Conservation (phyloP, 2,329 filamentous ascomycete genomes). For the Lachnellula arida region DNA sequence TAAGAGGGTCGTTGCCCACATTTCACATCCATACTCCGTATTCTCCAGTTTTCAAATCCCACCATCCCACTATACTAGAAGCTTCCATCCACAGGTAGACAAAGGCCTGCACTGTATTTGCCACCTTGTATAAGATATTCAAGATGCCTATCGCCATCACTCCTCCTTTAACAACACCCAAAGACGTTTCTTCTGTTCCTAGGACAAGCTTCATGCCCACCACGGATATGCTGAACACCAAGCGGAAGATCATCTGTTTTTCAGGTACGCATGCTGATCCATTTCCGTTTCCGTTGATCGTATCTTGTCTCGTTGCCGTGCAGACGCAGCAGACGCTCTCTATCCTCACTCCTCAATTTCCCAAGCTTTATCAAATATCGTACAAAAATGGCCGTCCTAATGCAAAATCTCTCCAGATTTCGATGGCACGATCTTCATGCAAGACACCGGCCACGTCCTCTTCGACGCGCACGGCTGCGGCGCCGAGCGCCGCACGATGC, state of each 20-base stretch:
- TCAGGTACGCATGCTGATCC: conserved; percentile 40
- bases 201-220: conserved; percentile 24
- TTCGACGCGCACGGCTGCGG: conserved; percentile 64
- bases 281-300: conserved; percentile 1
- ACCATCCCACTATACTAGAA: neutral
- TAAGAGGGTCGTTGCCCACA: neutral
- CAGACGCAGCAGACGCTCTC: neutral
- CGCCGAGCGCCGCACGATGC: conserved; percentile 45
- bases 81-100: neutral
- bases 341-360: neutral
- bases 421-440: conserved; percentile 68
- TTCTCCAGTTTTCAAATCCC: neutral
- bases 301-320: neutral
- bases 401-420: conserved; percentile 46
- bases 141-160: conserved; percentile 38
- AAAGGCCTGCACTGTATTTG: neutral
- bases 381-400: neutral
- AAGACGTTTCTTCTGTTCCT: conserved; percentile 25
- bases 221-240: conserved; percentile 35
- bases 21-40: neutral
- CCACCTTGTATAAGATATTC: conserved; percentile 6
- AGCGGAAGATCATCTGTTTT: conserved; percentile 55
- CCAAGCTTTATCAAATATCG: neutral
- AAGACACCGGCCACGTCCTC: conserved; percentile 65
- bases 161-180: conserved; percentile 30